A percentile compares a stretch with the other conserved stretches of the same genome.
These are phyloP conservation scores for Hortiboletus campestris DNA, from an alignment of 768 basidiomycete species.

Conservation along the genomic window DNA sequence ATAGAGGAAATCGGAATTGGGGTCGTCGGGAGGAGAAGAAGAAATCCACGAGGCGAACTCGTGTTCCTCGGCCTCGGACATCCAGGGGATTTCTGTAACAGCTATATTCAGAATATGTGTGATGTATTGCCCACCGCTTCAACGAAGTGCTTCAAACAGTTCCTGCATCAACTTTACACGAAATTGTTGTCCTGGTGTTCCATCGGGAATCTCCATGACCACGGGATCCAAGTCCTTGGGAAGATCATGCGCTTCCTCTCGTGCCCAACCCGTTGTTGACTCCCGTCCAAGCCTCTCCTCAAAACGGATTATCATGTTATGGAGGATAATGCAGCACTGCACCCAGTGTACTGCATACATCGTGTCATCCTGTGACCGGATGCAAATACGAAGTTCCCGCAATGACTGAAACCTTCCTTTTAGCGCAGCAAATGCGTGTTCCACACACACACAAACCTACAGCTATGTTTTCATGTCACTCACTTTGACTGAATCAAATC, in stretches of 20 bases:
- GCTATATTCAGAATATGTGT: neutral
- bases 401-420: slow-evolving; percentile 13
- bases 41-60: no score
- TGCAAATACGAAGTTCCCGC: neutral
- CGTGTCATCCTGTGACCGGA: neutral
- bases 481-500: neutral
- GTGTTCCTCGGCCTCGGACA: no score
- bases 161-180: neutral
- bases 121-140: neutral
- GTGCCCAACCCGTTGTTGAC: neutral
- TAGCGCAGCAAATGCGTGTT: slow-evolving; percentile 7
- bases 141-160: neutral
- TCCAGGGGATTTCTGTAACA: no score
- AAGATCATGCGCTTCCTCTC: neutral
- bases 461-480: neutral
- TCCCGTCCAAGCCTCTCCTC: neutral
- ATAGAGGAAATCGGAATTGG: no score
- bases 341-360: neutral
- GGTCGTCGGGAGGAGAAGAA: no score
- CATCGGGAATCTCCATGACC: neutral
- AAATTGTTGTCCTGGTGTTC: neutral
- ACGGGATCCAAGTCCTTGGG: neutral
- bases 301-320: slow-evolving; percentile 12
- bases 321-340: slow-evolving; percentile 5
- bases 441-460: neutral